Evolutionary conservation across 305 asterid species (phyloP), one percentile per base, ranked within the genome.

Genomic region (Salvia sclarea): DNA sequence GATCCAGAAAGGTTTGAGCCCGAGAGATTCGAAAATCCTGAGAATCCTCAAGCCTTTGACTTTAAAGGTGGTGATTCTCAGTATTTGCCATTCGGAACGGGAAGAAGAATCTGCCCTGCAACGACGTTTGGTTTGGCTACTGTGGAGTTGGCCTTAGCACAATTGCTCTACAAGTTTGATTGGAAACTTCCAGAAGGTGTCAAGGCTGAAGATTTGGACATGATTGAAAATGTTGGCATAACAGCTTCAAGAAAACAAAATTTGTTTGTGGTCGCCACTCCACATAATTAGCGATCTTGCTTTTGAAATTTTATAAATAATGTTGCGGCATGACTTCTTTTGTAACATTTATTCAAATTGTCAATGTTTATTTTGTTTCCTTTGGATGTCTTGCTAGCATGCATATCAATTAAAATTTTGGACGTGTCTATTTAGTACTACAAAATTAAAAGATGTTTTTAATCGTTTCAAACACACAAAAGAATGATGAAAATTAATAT

Each of bases 241-340:
- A 2, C 61, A 5, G 13, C 61, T 25, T 12, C 61, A 0, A 54
- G 61, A n/a, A 54, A 54, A 54, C 6, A 25, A 4, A 25, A 54
- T 13, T 0, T 54, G 61, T 25, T 54, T 25, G 40, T 54, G 21
- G 61, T 54, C n/a, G 40, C 61, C 61, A 54, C 61, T 25, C 40
- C 40, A 2, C 7, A 6, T 33, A n/a, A n/a, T n/a, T n/a, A n/a
- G n/a, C n/a, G n/a, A n/a, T n/a, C n/a, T n/a, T n/a, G n/a, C n/a
- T n/a, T n/a, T n/a, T n/a, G n/a, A n/a, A n/a, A n/a, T n/a, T n/a
- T n/a, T n/a, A n/a, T n/a, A n/a, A n/a, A n/a, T n/a, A n/a, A n/a
- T n/a, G n/a, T n/a, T n/a, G n/a, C n/a, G n/a, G n/a, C n/a, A n/a
- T n/a, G n/a, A n/a, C n/a, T n/a, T n/a, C n/a, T n/a, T n/a, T n/a